phyloP scores from a whole-genome alignment of 306 rosid genomes.

The Sicyos edulis region DNA sequence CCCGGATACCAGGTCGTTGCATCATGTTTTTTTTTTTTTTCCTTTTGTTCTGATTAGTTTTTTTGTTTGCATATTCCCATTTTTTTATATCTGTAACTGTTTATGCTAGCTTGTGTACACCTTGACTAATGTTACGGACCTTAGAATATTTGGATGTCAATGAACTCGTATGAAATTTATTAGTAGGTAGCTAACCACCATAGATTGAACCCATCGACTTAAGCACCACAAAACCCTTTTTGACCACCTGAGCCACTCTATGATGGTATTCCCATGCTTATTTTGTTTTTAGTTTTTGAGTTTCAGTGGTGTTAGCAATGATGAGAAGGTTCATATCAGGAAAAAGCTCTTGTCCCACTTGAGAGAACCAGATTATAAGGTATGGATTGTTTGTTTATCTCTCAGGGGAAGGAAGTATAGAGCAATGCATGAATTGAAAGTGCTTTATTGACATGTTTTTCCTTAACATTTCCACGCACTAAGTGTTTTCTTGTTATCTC shows the following conservation, averaged over 20 bases:
- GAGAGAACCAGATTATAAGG: conserved; percentile 87
- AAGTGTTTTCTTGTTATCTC: conserved; percentile 21
- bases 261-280: too few relatives aligned
- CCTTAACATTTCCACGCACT: conserved; percentile 20
- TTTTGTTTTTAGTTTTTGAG: too few relatives aligned
- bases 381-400: conserved; percentile 22
- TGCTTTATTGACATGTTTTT: conserved; percentile 12
- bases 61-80: background rate
- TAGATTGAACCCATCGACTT: too few relatives aligned
- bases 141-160: too few relatives aligned
- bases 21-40: conserved; percentile 30
- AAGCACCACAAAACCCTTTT: too few relatives aligned
- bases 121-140: too few relatives aligned
- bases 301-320: conserved; percentile 77
- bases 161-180: too few relatives aligned
- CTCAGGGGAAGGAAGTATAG: background rate
- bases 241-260: too few relatives aligned
- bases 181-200: too few relatives aligned
- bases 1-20: conserved; percentile 24
- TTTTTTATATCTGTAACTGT: too few relatives aligned
- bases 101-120: too few relatives aligned
- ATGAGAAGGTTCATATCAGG: conserved; percentile 74
- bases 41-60: background rate
- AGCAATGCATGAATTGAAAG: conserved; percentile 2
- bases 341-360: conserved; percentile 72